Evolutionary conservation across 2,329 filamentous ascomycete genomes (phyloP).

Genomic region (Cladosporium sp.): DNA sequence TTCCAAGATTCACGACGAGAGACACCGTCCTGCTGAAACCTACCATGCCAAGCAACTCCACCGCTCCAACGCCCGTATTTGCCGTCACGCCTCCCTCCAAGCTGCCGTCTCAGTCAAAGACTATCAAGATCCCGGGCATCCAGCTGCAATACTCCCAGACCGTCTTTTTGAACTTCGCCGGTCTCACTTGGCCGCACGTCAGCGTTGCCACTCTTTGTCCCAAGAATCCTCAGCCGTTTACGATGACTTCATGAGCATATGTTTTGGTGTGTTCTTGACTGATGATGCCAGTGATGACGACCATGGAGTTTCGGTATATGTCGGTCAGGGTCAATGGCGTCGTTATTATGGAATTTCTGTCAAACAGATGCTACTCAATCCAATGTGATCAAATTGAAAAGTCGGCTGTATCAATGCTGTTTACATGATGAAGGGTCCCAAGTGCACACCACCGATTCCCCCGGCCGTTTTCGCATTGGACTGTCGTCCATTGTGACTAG

Average conservation of each 20-base stretch:
- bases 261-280: neutral
- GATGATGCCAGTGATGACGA: neutral
- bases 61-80: slow-evolving; percentile 16
- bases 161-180: slow-evolving; percentile 29
- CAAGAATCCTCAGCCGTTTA: neutral
- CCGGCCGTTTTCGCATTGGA: no score
- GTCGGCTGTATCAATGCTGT: no score
- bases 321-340: no score
- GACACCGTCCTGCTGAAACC: slow-evolving; percentile 15
- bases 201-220: slow-evolving; percentile 23
- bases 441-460: no score
- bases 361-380: no score
- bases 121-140: slow-evolving; percentile 21
- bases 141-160: slow-evolving; percentile 39
- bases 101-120: slow-evolving; percentile 9
- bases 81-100: neutral
- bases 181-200: slow-evolving; percentile 29
- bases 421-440: no score
- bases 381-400: no score
- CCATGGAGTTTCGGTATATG: neutral
- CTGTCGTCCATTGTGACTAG: no score
- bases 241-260: neutral
- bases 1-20: slow-evolving; percentile 7
- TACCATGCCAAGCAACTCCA: slow-evolving; percentile 3
- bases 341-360: no score